phyloP scores from a whole-genome alignment of 768 basidiomycete species.

The Lactifluus hygrophoroides region DNA sequence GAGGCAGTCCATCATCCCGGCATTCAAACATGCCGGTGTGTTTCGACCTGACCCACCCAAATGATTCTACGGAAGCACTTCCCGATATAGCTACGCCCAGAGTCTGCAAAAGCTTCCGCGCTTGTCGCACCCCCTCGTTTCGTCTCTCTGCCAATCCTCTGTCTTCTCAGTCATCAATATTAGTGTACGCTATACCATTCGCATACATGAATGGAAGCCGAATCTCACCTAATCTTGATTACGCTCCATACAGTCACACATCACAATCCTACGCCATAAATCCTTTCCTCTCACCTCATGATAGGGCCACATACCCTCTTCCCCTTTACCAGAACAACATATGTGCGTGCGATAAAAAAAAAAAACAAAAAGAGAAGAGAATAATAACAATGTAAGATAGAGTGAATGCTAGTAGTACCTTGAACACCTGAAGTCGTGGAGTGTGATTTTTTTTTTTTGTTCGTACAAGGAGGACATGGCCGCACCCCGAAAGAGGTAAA shows the following conservation, averaged over 20 bases:
- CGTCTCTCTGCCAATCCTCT: slow-evolving; percentile 12
- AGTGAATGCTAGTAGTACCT: neutral
- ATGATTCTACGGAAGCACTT: slow-evolving; percentile 11
- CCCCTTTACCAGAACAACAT: neutral
- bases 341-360: too few relatives aligned
- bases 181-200: slow-evolving; percentile 10
- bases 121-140: slow-evolving; percentile 20
- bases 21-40: slow-evolving; percentile 12
- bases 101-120: slow-evolving; percentile 16
- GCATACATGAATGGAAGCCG: slow-evolving; percentile 15
- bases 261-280: neutral
- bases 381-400: neutral
- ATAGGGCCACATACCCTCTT: neutral
- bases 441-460: too few relatives aligned
- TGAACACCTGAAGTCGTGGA: too few relatives aligned
- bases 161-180: slow-evolving; percentile 12
- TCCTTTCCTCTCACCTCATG: neutral
- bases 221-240: slow-evolving; percentile 8
- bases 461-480: neutral
- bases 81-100: slow-evolving; percentile 16
- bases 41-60: slow-evolving; percentile 9
- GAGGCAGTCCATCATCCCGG: neutral
- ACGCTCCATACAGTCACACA: slow-evolving; percentile 2
- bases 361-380: neutral
- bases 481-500: neutral